These are phyloP conservation scores for Kregervanrija pseudodelftensis DNA, from an alignment of 805 yeast genomes.

Conservation along the genomic window DNA sequence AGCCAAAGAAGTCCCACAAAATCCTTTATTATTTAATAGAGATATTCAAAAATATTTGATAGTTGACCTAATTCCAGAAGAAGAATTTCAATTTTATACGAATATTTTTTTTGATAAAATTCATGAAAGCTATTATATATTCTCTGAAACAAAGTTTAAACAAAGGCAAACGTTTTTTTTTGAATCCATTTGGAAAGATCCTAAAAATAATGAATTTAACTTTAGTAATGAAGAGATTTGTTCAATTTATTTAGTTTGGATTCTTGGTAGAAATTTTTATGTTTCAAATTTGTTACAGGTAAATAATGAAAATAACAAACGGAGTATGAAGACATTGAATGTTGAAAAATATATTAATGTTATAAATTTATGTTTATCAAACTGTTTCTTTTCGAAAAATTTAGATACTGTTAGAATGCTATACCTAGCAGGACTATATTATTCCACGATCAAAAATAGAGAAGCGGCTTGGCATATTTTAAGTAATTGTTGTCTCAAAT, in stretches of 20 bases:
- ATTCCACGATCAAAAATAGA: slow-evolving; percentile 29
- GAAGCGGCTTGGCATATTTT: slow-evolving; percentile 33
- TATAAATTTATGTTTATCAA: slow-evolving; percentile 28
- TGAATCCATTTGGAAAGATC: slow-evolving; percentile 12
- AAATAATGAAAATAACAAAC: slow-evolving; percentile 1
- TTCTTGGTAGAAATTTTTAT: slow-evolving; percentile 19
- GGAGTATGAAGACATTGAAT: too few relatives aligned
- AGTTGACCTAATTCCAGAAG: slow-evolving; percentile 19
- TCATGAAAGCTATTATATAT: slow-evolving; percentile 31
- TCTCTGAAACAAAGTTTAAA: slow-evolving; percentile 25
- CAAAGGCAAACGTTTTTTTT: slow-evolving; percentile 25
- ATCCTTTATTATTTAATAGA: neutral
- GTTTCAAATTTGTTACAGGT: slow-evolving; percentile 1
- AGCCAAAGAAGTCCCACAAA: too few relatives aligned
- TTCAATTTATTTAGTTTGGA: slow-evolving; percentile 33
- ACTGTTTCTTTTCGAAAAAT: slow-evolving; percentile 27
- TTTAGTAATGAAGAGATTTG: slow-evolving; percentile 25
- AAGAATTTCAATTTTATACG: slow-evolving; percentile 25
- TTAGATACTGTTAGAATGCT: slow-evolving; percentile 30
- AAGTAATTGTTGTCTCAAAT: slow-evolving; percentile 31
- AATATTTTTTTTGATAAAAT: slow-evolving; percentile 28
- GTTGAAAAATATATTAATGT: slow-evolving; percentile 22
- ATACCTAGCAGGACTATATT: slow-evolving; percentile 28
- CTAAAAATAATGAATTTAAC: neutral
- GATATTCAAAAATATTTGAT: slow-evolving; percentile 5